Conservation (phyloP, 1,139 yeast species). For the Saccharomyces pastorianus region DNA sequence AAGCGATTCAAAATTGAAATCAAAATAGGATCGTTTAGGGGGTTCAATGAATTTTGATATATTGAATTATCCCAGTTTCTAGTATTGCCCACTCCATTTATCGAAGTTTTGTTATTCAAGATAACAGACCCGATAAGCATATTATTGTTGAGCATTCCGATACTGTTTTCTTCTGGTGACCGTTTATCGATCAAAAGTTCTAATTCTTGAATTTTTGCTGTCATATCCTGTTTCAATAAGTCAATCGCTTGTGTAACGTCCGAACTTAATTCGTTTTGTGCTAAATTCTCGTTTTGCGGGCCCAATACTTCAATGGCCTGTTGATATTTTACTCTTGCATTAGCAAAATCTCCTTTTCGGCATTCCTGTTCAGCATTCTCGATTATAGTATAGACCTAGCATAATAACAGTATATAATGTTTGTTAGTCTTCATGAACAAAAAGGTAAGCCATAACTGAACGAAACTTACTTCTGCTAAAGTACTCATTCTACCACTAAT, state of each 20-base stretch:
- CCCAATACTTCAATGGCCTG: constrained; percentile 11
- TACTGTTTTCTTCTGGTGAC: constrained; percentile 5
- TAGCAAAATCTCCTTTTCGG: constrained; percentile 14
- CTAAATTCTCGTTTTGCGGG: constrained; percentile 4
- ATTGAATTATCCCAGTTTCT: constrained; percentile 6
- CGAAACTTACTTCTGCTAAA: constrained; percentile 1
- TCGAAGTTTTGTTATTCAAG: constrained; percentile 10
- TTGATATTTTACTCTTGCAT: constrained; percentile 15
- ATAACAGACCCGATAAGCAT: constrained; percentile 5
- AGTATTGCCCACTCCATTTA: constrained; percentile 5
- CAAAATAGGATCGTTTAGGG: constrained; percentile 10
- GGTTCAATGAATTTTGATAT: constrained; percentile 2
- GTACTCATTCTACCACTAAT: constrained; percentile 3
- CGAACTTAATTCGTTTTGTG: constrained; percentile 4
- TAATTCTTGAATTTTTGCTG: constrained; percentile 8
- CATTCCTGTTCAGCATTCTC: constrained; percentile 23
- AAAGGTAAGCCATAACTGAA: neutral
- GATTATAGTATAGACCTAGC: constrained; percentile 20
- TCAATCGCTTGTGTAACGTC: constrained; percentile 15
- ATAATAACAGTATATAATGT: neutral
- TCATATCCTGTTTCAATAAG: constrained; percentile 18
- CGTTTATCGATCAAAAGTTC: constrained; percentile 9
- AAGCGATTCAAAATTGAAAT: constrained; percentile 5
- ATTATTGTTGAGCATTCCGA: constrained; percentile 8
- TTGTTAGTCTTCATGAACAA: neutral